phyloP scores from a whole-genome alignment of 352 stramenopile species.

The Globisporangium paroecandrum region DNA sequence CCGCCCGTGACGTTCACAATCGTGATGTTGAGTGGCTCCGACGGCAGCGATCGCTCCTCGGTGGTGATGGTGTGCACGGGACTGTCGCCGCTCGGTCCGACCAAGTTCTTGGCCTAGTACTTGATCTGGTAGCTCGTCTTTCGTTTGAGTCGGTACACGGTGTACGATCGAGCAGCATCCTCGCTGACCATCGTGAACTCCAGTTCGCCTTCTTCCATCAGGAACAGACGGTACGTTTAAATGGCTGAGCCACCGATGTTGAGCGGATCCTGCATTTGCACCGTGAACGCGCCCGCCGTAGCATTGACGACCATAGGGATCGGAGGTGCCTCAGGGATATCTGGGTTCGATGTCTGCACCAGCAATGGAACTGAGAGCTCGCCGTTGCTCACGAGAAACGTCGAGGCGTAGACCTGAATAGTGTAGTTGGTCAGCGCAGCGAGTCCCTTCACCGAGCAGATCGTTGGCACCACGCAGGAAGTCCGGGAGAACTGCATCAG shows the following conservation, averaged over 20 bases:
- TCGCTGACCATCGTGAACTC: constrained; percentile 33
- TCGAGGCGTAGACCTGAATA: constrained; percentile 36
- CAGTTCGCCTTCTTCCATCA: constrained; percentile 21
- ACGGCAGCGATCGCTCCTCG: constrained; percentile 38
- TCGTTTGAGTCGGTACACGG: constrained; percentile 32
- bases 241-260: constrained; percentile 52
- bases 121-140: constrained; percentile 39
- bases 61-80: constrained; percentile 24
- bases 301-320: constrained; percentile 24
- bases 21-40: constrained; percentile 30
- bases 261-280: constrained; percentile 43
- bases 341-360: constrained; percentile 35
- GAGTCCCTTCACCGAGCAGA: constrained; percentile 41
- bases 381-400: constrained; percentile 25
- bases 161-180: constrained; percentile 17
- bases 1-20: constrained; percentile 34
- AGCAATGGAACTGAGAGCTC: constrained; percentile 21
- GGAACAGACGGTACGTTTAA: constrained; percentile 35
- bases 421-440: constrained; percentile 38
- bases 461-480: constrained; percentile 24
- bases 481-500: constrained; percentile 24
- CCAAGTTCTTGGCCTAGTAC: constrained; percentile 46
- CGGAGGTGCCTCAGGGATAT: constrained; percentile 39
- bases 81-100: constrained; percentile 41
- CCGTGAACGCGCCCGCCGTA: constrained; percentile 50